Conservation (phyloP, 176 grass and related monocot genomes). For the Alloteropsis semialata region DNA sequence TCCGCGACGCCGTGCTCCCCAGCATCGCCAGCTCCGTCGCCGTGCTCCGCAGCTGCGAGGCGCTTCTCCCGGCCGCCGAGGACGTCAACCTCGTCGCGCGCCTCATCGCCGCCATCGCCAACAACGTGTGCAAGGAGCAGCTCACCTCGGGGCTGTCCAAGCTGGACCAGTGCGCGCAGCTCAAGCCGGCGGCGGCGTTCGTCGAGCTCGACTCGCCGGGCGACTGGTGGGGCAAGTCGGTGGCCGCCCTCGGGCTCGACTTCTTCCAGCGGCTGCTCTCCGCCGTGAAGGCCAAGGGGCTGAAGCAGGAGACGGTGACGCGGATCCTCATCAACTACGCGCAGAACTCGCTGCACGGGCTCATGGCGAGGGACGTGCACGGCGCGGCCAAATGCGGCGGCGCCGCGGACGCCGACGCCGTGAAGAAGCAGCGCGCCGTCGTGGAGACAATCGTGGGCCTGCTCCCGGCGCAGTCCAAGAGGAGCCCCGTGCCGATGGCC, state of each 20-base stretch:
- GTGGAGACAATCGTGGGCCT: slow-evolving; percentile 68
- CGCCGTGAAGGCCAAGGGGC: slow-evolving; percentile 79
- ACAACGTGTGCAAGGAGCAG: slow-evolving; percentile 92
- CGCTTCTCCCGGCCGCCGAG: slow-evolving; percentile 66
- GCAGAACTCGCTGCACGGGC: slow-evolving; percentile 69
- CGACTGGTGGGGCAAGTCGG: slow-evolving; percentile 89
- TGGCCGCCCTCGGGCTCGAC: slow-evolving; percentile 57
- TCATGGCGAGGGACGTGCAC: slow-evolving; percentile 62
- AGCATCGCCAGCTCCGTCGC: slow-evolving; percentile 62
- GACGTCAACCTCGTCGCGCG: slow-evolving; percentile 58
- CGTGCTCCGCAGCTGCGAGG: slow-evolving; percentile 77
- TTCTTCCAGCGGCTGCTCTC: slow-evolving; percentile 79
- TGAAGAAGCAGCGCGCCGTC: slow-evolving; percentile 62
- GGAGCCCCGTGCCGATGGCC: slow-evolving; percentile 75
- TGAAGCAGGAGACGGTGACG: slow-evolving; percentile 87
- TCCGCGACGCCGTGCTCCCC: slow-evolving; percentile 68
- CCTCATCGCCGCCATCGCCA: slow-evolving; percentile 54
- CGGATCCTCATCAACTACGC: slow-evolving; percentile 84
- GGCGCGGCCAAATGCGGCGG: slow-evolving; percentile 4
- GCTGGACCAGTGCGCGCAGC: slow-evolving; percentile 45
- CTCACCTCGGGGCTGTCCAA: slow-evolving; percentile 69
- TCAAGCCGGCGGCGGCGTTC: slow-evolving; percentile 19
- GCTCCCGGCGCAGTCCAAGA: slow-evolving; percentile 78
- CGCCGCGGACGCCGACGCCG: slow-evolving; percentile 30
- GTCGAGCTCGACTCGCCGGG: slow-evolving; percentile 32